These are phyloP conservation scores for Tuctoria greenei DNA, from an alignment of 176 grass and related monocot genomes.

Conservation along the genomic window DNA sequence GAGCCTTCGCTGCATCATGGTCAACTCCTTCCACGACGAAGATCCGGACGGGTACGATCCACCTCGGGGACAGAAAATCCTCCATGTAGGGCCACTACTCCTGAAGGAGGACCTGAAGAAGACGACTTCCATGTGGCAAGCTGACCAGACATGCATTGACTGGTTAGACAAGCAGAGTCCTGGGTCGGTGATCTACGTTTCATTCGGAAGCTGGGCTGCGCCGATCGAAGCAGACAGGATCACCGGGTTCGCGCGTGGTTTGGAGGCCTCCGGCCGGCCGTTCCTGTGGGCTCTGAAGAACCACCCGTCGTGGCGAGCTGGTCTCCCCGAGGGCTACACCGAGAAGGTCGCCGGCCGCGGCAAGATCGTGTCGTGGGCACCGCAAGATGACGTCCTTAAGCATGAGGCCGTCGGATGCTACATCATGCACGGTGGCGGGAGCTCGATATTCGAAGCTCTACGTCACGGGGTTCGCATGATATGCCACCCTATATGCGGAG, in stretches of 20 bases:
- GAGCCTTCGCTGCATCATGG: slow-evolving; percentile 45
- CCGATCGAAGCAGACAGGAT: slow-evolving; percentile 51
- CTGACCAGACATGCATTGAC: slow-evolving; percentile 55
- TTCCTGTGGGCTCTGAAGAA: slow-evolving; percentile 74
- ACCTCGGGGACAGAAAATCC: not conserved
- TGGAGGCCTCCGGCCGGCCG: slow-evolving; percentile 44
- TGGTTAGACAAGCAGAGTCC: slow-evolving; percentile 54
- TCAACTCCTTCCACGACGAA: slow-evolving; percentile 67
- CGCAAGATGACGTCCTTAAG: slow-evolving; percentile 33
- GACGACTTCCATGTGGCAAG: slow-evolving; percentile 44
- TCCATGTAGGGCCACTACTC: slow-evolving; percentile 45
- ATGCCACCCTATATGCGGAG: slow-evolving; percentile 65
- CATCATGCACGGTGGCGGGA: slow-evolving; percentile 67
- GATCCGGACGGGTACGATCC: not conserved
- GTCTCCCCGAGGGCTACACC: slow-evolving; percentile 41
- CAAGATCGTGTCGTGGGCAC: slow-evolving; percentile 41
- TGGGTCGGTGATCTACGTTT: slow-evolving; percentile 59
- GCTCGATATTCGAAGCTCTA: slow-evolving; percentile 51
- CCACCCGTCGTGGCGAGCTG: slow-evolving; percentile 58
- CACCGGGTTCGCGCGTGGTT: slow-evolving; percentile 44
- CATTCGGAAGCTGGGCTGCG: slow-evolving; percentile 76
- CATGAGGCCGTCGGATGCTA: slow-evolving; percentile 55
- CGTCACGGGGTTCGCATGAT: slow-evolving; percentile 49
- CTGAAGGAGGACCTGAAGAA: not conserved
- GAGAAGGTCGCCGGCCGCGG: slow-evolving; percentile 30